These are phyloP conservation scores for Casuarina equisetifolia DNA, from an alignment of 306 rosid species.

Conservation along the genomic window DNA sequence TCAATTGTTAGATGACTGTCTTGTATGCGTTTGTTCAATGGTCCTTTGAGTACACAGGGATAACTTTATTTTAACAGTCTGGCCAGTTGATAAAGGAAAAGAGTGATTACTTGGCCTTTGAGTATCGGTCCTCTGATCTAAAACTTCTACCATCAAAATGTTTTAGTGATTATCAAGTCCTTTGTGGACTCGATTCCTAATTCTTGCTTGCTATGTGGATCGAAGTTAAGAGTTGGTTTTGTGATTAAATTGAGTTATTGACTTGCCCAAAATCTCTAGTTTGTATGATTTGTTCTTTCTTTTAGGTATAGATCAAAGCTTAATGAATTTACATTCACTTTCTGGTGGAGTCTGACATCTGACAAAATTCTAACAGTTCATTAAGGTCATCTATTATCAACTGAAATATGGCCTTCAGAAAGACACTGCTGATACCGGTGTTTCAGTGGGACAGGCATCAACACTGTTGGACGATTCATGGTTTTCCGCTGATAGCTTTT, in stretches of 20 bases:
- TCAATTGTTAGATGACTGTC: not conserved
- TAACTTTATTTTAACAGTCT: not conserved
- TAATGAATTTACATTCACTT: not conserved
- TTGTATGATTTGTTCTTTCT: not conserved
- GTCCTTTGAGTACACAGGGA: not conserved
- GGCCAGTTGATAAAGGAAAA: not conserved
- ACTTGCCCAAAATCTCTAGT: slow-evolving; percentile 1
- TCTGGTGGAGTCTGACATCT: slow-evolving; percentile 23
- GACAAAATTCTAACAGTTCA: slow-evolving; percentile 49
- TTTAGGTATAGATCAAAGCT: not conserved
- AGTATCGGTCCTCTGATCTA: not conserved
- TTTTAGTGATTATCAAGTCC: not conserved
- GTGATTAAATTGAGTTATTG: not conserved
- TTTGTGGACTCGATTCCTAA: not conserved
- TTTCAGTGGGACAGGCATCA: slow-evolving; percentile 33
- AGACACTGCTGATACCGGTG: slow-evolving; percentile 29
- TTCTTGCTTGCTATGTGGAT: not conserved
- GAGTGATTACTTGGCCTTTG: not conserved
- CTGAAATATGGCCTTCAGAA: slow-evolving; percentile 70
- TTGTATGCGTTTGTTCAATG: not conserved
- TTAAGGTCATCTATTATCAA: slow-evolving; percentile 75
- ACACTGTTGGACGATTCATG: slow-evolving; percentile 70
- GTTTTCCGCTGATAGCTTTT: slow-evolving; percentile 68
- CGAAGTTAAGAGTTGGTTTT: not conserved
- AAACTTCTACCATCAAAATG: not conserved